phyloP scores from a whole-genome alignment of 495 filamentous ascomycete species.

The Aspergillus mulundensis region DNA sequence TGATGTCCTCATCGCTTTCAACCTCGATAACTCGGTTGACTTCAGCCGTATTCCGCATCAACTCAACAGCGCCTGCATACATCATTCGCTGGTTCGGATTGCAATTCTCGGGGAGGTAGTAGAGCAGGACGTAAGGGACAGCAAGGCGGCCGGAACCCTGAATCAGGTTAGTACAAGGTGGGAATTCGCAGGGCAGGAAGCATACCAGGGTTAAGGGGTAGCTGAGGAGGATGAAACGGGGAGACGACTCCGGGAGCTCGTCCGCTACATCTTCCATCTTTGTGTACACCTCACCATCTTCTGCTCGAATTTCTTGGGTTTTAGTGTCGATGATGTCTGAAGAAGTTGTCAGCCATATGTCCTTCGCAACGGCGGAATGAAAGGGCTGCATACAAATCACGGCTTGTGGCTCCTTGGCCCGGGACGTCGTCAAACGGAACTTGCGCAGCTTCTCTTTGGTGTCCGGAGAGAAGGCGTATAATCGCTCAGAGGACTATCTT shows the following conservation, averaged over 20 bases:
- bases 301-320: slow-evolving; percentile 75
- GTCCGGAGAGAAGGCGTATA: slow-evolving; percentile 90
- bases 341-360: slow-evolving; percentile 10
- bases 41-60: slow-evolving; percentile 88
- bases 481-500: slow-evolving; percentile 66
- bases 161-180: not conserved
- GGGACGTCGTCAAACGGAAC: slow-evolving; percentile 85
- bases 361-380: no score
- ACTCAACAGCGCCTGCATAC: slow-evolving; percentile 91
- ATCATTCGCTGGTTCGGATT: slow-evolving; percentile 82
- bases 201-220: slow-evolving; percentile 79
- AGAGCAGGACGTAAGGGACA: slow-evolving; percentile 87
- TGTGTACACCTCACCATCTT: slow-evolving; percentile 74
- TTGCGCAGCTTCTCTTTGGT: slow-evolving; percentile 84
- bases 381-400: slow-evolving; percentile 95
- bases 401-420: slow-evolving; percentile 83
- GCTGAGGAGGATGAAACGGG: slow-evolving; percentile 83
- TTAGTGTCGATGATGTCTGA: slow-evolving; percentile 69
- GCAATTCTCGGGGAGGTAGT: slow-evolving; percentile 86
- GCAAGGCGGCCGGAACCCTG: slow-evolving; percentile 59
- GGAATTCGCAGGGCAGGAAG: not conserved
- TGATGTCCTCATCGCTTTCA: slow-evolving; percentile 69
- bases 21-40: slow-evolving; percentile 79
- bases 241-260: slow-evolving; percentile 88
- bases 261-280: slow-evolving; percentile 75